Evolutionary conservation across 305 asterid species (phyloP).

Genomic region (Rubia occidens): DNA sequence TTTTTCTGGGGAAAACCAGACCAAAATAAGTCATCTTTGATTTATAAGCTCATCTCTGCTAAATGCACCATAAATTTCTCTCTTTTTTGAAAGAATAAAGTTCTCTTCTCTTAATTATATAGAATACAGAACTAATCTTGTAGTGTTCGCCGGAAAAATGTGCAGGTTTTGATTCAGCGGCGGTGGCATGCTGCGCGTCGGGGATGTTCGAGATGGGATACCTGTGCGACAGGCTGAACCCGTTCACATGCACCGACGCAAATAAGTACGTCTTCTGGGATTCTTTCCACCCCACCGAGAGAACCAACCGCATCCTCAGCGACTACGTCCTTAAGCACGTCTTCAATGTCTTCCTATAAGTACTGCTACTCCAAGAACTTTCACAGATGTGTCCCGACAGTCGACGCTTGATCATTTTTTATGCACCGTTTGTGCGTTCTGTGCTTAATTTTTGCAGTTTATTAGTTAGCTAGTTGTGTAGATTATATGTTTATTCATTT

Average conservation of each 20-base stretch:
- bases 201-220: conserved; percentile 93
- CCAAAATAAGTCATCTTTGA: no score
- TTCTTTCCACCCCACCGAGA: conserved; percentile 71
- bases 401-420: neutral
- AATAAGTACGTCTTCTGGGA: conserved; percentile 67
- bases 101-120: no score
- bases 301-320: conserved; percentile 40
- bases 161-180: conserved; percentile 60
- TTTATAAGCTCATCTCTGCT: no score
- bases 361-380: neutral
- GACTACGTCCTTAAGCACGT: conserved; percentile 37
- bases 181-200: conserved; percentile 73
- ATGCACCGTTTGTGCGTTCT: no score
- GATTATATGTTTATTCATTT: neutral
- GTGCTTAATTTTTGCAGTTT: neutral
- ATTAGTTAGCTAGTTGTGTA: neutral
- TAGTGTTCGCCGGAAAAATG: neutral
- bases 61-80: no score
- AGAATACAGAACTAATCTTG: no score
- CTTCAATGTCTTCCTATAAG: conserved; percentile 31
- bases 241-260: conserved; percentile 74
- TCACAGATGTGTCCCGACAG: neutral
- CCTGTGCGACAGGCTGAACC: conserved; percentile 47
- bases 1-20: no score
- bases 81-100: no score